Evolutionary conservation across 345 rosid genomes (phyloP), one percentile per base, ranked within the genome.

Genomic region (Pistacia vera): DNA sequence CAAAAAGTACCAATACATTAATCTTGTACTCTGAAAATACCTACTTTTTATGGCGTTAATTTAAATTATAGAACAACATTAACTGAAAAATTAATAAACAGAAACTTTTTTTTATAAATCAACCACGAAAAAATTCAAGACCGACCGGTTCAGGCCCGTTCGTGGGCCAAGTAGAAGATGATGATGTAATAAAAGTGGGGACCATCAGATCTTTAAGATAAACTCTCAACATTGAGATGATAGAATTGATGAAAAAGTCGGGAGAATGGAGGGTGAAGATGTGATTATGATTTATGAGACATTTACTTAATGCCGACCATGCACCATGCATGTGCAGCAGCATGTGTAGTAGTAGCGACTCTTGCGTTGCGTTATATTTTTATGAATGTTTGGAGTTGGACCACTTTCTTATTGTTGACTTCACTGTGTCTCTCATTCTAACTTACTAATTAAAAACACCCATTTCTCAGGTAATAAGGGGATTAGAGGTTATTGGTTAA

Each of bases 291-390:
- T 41, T 41, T 41, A 41, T 41, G 46, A 41, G 46, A 5, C 33
- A 30, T 30, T 30, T 30, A 30, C 33, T 30, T 30, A 30, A 30
- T 30, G 25, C 25, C 25, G 36, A 70, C 74, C 63, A 11, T 56
- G 73, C 52, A 6, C 3, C 5, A 14, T 0, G 76, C 68, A 73
- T 30, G 76, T 61, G 68, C 68, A n/a, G 76, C 76, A 62, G 76
- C 76, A 62, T 14, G 70, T 73, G 76, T 63, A 30, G 3, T 11
- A 16, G 14, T 12, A n/a, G 69, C 76, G 69, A 3, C 36, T 12
- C 76, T 52, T 63, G 52, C 76, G 76, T n/a, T 38, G 28, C 25
- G 25, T 25, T 25, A 25, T 25, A 25, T 25, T 25, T 25, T 25
- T 25, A 25, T 25, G 25, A 25, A 25, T 0, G 25, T 25, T 25